These are phyloP conservation scores for Pleurotus eryngii DNA, from an alignment of 768 basidiomycete genomes.

Conservation along the genomic window DNA sequence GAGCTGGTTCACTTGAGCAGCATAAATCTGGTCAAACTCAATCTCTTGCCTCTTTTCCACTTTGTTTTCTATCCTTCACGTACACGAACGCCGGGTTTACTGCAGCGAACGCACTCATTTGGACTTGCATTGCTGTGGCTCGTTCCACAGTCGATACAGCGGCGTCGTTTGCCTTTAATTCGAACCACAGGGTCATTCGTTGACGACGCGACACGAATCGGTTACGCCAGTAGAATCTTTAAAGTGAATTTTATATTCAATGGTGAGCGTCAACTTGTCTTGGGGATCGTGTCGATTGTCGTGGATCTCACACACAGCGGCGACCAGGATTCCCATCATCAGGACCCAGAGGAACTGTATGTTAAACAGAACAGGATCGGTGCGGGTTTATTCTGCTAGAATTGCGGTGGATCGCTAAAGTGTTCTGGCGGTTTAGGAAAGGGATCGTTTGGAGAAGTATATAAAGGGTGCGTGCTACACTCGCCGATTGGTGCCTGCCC, in stretches of 20 bases:
- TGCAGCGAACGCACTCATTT: constrained; percentile 3
- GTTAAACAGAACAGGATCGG: constrained; percentile 98
- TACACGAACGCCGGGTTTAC: neutral
- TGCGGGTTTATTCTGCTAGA: constrained; percentile 30
- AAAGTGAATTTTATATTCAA: constrained; percentile 13
- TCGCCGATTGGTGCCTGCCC: neutral
- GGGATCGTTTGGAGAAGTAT: constrained; percentile 99
- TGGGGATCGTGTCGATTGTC: constrained; percentile 17
- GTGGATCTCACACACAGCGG: constrained; percentile 22
- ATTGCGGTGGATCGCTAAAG: constrained; percentile 5
- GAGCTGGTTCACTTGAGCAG: constrained; percentile 14
- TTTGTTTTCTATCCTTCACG: neutral
- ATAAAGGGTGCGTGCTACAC: constrained; percentile 73
- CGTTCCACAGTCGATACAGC: neutral
- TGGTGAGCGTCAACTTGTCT: constrained; percentile 20
- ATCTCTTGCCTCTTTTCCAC: constrained; percentile 10
- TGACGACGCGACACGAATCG: constrained; percentile 33
- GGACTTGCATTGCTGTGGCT: neutral
- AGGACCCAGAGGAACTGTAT: constrained; percentile 96
- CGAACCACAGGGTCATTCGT: constrained; percentile 10
- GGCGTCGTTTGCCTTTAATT: neutral
- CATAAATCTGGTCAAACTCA: constrained; percentile 18
- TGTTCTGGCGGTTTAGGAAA: constrained; percentile 60
- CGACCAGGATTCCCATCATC: constrained; percentile 58
- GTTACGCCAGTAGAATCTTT: constrained; percentile 9